Evolutionary conservation across 2,329 filamentous ascomycete species (phyloP).

Genomic region (Aspergillus fischeri): DNA sequence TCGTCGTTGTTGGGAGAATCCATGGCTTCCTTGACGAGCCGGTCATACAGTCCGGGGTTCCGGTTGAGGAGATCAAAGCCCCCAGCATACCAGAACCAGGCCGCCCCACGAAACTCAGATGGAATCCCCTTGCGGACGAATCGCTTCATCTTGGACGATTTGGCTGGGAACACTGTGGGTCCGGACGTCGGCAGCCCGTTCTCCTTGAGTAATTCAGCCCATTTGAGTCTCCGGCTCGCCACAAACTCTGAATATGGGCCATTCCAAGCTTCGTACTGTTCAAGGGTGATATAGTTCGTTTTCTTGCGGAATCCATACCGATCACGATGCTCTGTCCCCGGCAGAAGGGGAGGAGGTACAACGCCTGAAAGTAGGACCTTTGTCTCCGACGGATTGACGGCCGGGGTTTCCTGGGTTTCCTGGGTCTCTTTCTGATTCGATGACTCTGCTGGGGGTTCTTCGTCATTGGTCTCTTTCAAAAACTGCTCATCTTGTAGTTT

Average conservation of each 20-base stretch:
- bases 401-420: slow-evolving; percentile 1
- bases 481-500: slow-evolving; percentile 9
- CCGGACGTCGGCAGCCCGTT: slow-evolving; percentile 66
- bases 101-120: slow-evolving; percentile 87
- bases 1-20: slow-evolving; percentile 65
- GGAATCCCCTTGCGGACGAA: slow-evolving; percentile 92
- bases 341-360: slow-evolving; percentile 35
- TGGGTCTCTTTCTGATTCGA: slow-evolving; percentile 1
- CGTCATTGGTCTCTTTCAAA: slow-evolving; percentile 8
- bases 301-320: slow-evolving; percentile 90
- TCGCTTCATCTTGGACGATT: slow-evolving; percentile 77
- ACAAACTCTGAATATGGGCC: slow-evolving; percentile 70
- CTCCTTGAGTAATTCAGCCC: slow-evolving; percentile 72
- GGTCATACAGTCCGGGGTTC: slow-evolving; percentile 71
- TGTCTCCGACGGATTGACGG: slow-evolving; percentile 7
- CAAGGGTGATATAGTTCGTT: slow-evolving; percentile 69
- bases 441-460: slow-evolving; percentile 1
- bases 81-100: slow-evolving; percentile 95
- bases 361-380: slow-evolving; percentile 32
- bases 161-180: slow-evolving; percentile 74
- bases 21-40: slow-evolving; percentile 64
- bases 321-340: slow-evolving; percentile 54
- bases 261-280: slow-evolving; percentile 82
- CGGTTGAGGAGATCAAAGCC: slow-evolving; percentile 75
- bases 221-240: slow-evolving; percentile 72